These are phyloP conservation scores for Leccinum aurantiacum DNA, from an alignment of 768 basidiomycete species.

Conservation along the genomic window DNA sequence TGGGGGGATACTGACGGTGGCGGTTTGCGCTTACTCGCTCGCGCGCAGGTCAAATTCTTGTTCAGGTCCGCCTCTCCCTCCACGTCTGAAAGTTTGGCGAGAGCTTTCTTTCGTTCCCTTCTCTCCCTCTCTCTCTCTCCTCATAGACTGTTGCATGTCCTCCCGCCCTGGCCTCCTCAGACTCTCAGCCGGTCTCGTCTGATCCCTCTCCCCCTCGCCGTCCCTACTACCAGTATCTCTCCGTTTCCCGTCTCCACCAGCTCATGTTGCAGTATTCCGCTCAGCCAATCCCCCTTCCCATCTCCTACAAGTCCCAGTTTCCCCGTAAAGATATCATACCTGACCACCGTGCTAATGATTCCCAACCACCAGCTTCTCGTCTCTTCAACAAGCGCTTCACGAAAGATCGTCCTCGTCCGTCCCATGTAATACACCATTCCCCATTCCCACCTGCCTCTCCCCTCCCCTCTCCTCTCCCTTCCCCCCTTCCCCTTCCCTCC, in stretches of 20 bases:
- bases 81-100: constrained; percentile 24
- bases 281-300: constrained; percentile 34
- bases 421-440: constrained; percentile 14
- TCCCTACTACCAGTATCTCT: constrained; percentile 32
- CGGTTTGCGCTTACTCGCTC: background rate
- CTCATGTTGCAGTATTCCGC: constrained; percentile 62
- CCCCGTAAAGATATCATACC: constrained; percentile 35
- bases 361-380: constrained; percentile 23
- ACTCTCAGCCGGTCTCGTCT: constrained; percentile 52
- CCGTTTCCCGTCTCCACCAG: constrained; percentile 29
- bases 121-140: background rate
- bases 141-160: constrained; percentile 28
- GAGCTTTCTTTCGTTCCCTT: constrained; percentile 21
- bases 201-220: constrained; percentile 37
- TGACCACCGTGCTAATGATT: constrained; percentile 30
- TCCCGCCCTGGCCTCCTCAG: constrained; percentile 30
- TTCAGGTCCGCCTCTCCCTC: constrained; percentile 24
- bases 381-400: constrained; percentile 37
- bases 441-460: constrained; percentile 10
- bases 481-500: constrained; percentile 33
- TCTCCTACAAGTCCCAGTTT: constrained; percentile 29
- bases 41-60: constrained; percentile 12
- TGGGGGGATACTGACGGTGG: constrained; percentile 1
- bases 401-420: constrained; percentile 29
- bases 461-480: constrained; percentile 27